Percentiles rank a stretch among this genome's conserved stretches.
Evolutionary conservation across 768 basidiomycete species (phyloP).

Genomic region (Hypsizygus marmoreus): DNA sequence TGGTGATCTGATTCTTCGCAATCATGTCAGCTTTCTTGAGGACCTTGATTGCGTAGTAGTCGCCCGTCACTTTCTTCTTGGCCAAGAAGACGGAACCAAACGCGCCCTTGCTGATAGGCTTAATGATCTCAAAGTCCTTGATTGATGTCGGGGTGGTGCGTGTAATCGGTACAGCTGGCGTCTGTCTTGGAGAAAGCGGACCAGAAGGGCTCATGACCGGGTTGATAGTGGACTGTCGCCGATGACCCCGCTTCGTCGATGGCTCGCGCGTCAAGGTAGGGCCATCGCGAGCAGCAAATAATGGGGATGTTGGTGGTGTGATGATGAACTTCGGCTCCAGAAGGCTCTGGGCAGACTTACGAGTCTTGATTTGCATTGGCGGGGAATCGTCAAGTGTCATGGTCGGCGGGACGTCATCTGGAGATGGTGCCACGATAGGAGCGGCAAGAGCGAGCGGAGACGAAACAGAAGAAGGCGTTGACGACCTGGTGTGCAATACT

Average conservation of each 20-base stretch:
- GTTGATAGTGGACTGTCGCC: conserved; percentile 74
- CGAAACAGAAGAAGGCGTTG: conserved; percentile 86
- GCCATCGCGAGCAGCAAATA: conserved; percentile 47
- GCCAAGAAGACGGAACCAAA: conserved; percentile 98
- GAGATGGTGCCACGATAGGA: conserved; percentile 73
- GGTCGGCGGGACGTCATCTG: conserved; percentile 61
- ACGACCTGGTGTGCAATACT: conserved; percentile 73
- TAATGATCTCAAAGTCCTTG: conserved; percentile 99
- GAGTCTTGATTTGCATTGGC: conserved; percentile 50
- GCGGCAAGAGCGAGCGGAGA: conserved; percentile 85
- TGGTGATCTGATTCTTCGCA: conserved; percentile 99
- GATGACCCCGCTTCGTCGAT: conserved; percentile 57
- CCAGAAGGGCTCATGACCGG: conserved; percentile 60
- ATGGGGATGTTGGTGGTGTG: conserved; percentile 78
- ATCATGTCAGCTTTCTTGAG: conserved; percentile 99
- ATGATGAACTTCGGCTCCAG: conserved; percentile 65
- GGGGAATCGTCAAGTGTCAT: conserved; percentile 65
- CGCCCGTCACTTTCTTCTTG: conserved; percentile 97
- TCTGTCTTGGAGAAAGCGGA: conserved; percentile 86
- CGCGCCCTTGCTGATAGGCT: conserved; percentile 98
- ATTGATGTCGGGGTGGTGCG: conserved; percentile 88
- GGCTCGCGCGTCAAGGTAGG: conserved; percentile 42
- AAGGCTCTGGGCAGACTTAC: conserved; percentile 67
- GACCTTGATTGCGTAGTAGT: conserved; percentile 99
- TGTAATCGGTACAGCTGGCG: conserved; percentile 74